A percentile compares a stretch with the other conserved stretches of the same genome.
These are phyloP conservation scores for Solanum pennellii DNA, from an alignment of 257 asterid genomes.

Conservation along the genomic window DNA sequence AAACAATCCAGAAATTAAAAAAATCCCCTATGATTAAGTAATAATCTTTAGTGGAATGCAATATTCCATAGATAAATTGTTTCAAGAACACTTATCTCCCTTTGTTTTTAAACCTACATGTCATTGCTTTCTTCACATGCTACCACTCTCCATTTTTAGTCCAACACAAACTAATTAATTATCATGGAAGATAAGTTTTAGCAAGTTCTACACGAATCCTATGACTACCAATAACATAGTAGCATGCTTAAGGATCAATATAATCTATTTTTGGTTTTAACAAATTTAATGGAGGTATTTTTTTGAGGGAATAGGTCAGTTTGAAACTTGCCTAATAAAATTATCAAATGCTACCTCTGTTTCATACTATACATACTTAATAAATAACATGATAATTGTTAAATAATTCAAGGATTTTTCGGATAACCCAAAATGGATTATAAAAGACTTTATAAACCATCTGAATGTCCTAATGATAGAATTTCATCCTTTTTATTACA, in stretches of 20 bases:
- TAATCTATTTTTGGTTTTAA: too few relatives aligned
- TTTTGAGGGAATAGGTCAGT: too few relatives aligned
- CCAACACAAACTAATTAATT: slow-evolving; percentile 38
- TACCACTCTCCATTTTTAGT: slow-evolving; percentile 43
- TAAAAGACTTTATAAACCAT: not conserved
- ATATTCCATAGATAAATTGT: slow-evolving; percentile 83
- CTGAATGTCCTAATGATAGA: not conserved
- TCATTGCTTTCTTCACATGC: slow-evolving; percentile 84
- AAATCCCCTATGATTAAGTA: not conserved
- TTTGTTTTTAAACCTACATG: slow-evolving; percentile 35
- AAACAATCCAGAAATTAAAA: too few relatives aligned
- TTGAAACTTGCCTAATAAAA: not conserved
- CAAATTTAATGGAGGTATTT: too few relatives aligned
- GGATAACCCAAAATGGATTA: not conserved
- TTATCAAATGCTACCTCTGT: too few relatives aligned
- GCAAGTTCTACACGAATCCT: not conserved
- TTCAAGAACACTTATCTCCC: slow-evolving; percentile 70
- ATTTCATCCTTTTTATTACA: too few relatives aligned
- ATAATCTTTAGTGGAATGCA: slow-evolving; percentile 71
- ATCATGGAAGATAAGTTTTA: not conserved
- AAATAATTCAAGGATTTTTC: not conserved
- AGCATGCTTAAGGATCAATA: too few relatives aligned
- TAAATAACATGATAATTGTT: not conserved
- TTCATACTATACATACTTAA: not conserved
- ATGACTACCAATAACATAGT: too few relatives aligned